Percentiles rank a stretch among this genome's conserved stretches.
These are phyloP conservation scores for Candida silvicultrix DNA, from an alignment of 805 yeast species.

Conservation along the genomic window DNA sequence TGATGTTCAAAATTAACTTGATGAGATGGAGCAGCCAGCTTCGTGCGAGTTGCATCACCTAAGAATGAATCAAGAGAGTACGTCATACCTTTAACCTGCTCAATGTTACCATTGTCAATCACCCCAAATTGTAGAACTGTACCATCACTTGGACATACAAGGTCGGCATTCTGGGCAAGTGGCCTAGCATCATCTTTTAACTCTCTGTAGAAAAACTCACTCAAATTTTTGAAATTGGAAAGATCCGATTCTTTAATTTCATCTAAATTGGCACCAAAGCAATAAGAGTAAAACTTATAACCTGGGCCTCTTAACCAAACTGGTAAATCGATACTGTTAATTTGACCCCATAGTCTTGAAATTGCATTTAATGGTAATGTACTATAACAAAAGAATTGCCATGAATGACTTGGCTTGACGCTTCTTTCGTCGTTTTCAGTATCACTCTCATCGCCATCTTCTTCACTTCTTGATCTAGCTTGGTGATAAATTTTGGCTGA, in stretches of 20 bases:
- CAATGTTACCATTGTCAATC: slow-evolving; percentile 78
- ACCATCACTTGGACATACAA: slow-evolving; percentile 94
- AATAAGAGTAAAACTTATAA: slow-evolving; percentile 63
- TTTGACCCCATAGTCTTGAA: slow-evolving; percentile 91
- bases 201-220: slow-evolving; percentile 86
- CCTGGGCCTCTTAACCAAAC: slow-evolving; percentile 84
- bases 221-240: slow-evolving; percentile 65
- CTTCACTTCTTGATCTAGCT: slow-evolving; percentile 14
- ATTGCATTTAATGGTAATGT: slow-evolving; percentile 87
- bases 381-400: slow-evolving; percentile 86
- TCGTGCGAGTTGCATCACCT: slow-evolving; percentile 44
- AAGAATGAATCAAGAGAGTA: slow-evolving; percentile 84
- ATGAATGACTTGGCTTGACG: slow-evolving; percentile 64
- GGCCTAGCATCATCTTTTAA: slow-evolving; percentile 78
- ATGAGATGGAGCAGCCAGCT: slow-evolving; percentile 51
- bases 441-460: slow-evolving; percentile 17
- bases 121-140: slow-evolving; percentile 79
- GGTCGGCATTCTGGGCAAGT: slow-evolving; percentile 49
- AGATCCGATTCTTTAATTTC: slow-evolving; percentile 86
- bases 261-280: slow-evolving; percentile 84
- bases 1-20: slow-evolving; percentile 38
- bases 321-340: slow-evolving; percentile 80
- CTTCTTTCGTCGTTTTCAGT: slow-evolving; percentile 26
- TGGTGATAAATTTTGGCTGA: slow-evolving; percentile 22
- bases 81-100: slow-evolving; percentile 95